Conservation (phyloP, 116 monocot genomes). For the Papilionanthe hybrid region DNA sequence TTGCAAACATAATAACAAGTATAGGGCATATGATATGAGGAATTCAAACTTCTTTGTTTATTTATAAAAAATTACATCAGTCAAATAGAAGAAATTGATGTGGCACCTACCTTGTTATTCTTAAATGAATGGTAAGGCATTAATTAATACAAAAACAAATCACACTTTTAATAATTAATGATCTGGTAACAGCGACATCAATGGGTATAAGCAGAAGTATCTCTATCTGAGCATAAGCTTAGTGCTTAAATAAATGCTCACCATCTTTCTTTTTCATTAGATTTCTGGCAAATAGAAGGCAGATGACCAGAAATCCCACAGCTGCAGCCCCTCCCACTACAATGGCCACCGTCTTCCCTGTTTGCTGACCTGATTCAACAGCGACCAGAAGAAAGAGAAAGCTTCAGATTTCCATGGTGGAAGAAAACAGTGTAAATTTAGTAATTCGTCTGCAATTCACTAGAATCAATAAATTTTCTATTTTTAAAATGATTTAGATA, state of each 20-base stretch:
- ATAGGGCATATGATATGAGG: too few relatives aligned
- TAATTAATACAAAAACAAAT: not conserved
- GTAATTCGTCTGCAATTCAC: not conserved
- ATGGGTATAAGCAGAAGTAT: not conserved
- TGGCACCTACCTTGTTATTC: too few relatives aligned
- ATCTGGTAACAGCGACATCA: not conserved
- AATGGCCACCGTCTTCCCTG: constrained; percentile 93
- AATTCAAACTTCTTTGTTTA: too few relatives aligned
- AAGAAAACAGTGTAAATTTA: not conserved
- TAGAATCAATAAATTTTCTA: not conserved
- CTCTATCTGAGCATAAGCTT: not conserved
- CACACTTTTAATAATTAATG: not conserved
- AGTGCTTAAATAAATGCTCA: constrained; percentile 18
- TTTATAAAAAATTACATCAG: too few relatives aligned
- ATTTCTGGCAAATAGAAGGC: constrained; percentile 76
- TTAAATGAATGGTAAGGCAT: not conserved
- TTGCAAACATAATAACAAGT: too few relatives aligned
- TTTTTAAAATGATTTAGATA: too few relatives aligned
- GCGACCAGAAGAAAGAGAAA: not conserved
- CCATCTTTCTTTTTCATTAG: constrained; percentile 85
- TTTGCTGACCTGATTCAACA: constrained; percentile 57
- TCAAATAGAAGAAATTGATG: too few relatives aligned
- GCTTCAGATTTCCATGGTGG: not conserved
- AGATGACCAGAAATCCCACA: constrained; percentile 78
- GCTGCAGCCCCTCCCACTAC: constrained; percentile 90